phyloP scores from a whole-genome alignment of 257 asterid genomes.

The Ligustrum vulgare region DNA sequence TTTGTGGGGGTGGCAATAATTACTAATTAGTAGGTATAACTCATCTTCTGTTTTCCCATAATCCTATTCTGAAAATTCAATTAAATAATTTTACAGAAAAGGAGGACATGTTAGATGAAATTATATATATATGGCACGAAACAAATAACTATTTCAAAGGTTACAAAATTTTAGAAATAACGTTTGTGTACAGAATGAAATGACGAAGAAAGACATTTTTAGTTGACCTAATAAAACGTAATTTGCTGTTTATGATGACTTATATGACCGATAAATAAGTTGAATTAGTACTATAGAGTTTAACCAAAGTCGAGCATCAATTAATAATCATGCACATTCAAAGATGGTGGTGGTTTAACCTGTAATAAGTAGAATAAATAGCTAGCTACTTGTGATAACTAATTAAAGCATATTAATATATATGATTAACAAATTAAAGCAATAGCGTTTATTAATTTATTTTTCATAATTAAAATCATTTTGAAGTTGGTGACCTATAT shows the following conservation, averaged over 20 bases:
- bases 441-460: neutral
- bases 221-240: neutral
- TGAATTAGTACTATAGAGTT: neutral
- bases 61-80: neutral
- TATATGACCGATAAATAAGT: neutral
- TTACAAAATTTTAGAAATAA: too few relatives aligned
- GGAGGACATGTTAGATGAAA: too few relatives aligned
- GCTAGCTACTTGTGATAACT: neutral
- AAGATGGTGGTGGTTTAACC: neutral
- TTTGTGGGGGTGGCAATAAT: neutral
- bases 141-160: too few relatives aligned
- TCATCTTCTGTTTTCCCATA: neutral
- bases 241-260: neutral
- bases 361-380: too few relatives aligned
- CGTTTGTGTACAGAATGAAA: too few relatives aligned
- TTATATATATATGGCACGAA: too few relatives aligned
- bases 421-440: neutral
- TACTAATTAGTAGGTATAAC: neutral
- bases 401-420: neutral
- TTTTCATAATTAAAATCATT: neutral
- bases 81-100: neutral
- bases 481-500: neutral
- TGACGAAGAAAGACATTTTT: too few relatives aligned
- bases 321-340: neutral
- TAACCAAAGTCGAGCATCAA: neutral